Conservation (phyloP, 129 eudicot species). For the Escallonia rubra region DNA sequence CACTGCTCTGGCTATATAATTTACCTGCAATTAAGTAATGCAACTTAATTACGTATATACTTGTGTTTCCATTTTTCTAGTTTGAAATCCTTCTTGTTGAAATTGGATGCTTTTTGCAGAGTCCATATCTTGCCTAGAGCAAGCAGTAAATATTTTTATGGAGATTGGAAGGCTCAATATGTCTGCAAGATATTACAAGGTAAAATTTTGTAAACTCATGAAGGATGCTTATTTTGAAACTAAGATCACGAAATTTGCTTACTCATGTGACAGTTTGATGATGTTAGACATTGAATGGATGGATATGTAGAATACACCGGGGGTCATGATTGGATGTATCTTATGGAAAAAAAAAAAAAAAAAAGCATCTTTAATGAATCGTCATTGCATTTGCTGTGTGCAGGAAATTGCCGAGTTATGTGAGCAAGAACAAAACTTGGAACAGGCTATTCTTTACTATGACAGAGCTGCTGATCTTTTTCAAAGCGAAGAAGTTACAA, state of each 20-base stretch:
- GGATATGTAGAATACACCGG: not conserved
- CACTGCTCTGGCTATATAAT: no score
- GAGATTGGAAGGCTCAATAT: conserved; percentile 73
- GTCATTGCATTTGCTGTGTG: conserved; percentile 5
- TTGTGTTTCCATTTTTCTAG: not conserved
- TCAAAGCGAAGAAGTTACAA: conserved; percentile 74
- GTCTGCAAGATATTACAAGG: conserved; percentile 86
- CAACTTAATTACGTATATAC: not conserved
- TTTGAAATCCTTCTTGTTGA: not conserved
- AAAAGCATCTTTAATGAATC: not conserved
- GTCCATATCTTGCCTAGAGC: conserved; percentile 58
- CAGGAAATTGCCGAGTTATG: conserved; percentile 79
- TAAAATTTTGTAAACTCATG: conserved; percentile 4
- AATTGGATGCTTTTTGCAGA: conserved; percentile 26
- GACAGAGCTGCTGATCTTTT: conserved; percentile 76
- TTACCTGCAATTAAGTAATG: no score
- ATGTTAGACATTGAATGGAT: not conserved
- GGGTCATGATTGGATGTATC: not conserved
- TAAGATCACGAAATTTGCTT: not conserved
- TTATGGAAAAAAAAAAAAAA: not conserved
- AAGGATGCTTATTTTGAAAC: not conserved
- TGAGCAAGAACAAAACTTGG: conserved; percentile 67
- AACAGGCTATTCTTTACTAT: conserved; percentile 58
- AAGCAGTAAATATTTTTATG: conserved; percentile 57
- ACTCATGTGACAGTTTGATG: not conserved